Conservation (phyloP, 164 flowering plant species). For the Tetracentron sinense region DNA sequence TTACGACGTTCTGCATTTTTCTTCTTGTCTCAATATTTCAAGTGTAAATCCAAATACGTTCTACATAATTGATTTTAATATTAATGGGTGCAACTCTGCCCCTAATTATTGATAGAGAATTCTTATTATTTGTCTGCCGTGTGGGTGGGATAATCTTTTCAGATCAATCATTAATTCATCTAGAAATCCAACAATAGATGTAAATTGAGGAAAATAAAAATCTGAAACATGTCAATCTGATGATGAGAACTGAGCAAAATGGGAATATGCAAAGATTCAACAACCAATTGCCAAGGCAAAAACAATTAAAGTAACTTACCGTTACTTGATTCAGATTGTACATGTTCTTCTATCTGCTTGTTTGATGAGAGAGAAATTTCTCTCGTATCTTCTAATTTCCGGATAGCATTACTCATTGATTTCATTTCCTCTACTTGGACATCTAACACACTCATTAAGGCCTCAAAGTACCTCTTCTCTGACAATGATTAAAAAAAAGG, state of each 20-base stretch:
- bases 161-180: too few relatives aligned
- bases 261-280: not conserved
- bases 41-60: too few relatives aligned
- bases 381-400: conserved; percentile 58
- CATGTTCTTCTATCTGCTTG: conserved; percentile 17
- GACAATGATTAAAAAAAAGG: conserved; percentile 16
- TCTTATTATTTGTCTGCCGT: too few relatives aligned
- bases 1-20: too few relatives aligned
- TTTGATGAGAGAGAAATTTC: conserved; percentile 10
- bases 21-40: too few relatives aligned
- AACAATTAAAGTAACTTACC: conserved; percentile 14
- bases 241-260: too few relatives aligned
- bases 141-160: too few relatives aligned
- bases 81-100: too few relatives aligned
- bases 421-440: conserved; percentile 80
- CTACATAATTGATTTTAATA: too few relatives aligned
- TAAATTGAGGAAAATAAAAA: too few relatives aligned
- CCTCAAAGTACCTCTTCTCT: conserved; percentile 68
- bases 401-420: conserved; percentile 60
- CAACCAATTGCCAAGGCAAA: not conserved
- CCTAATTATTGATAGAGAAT: too few relatives aligned
- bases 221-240: too few relatives aligned
- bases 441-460: conserved; percentile 49
- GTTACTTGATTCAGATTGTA: conserved; percentile 13
- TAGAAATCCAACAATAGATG: not conserved